These are phyloP conservation scores for Escallonia herrerae DNA, from an alignment of 129 eudicot species.

Conservation along the genomic window DNA sequence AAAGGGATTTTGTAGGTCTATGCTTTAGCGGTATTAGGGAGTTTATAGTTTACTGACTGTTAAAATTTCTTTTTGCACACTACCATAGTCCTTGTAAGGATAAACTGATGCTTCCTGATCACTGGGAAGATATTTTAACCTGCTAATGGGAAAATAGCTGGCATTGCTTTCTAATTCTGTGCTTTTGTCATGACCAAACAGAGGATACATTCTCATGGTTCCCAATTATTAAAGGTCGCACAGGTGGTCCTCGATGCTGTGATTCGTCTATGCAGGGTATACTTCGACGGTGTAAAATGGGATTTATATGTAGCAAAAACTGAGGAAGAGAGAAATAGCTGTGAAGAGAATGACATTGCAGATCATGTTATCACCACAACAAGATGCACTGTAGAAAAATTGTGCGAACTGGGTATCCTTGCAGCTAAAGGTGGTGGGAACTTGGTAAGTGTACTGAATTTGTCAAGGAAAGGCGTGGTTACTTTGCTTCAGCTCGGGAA, in stretches of 20 bases:
- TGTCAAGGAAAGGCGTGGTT: slow-evolving; percentile 98
- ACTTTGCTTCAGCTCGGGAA: slow-evolving; percentile 75
- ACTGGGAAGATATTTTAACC: neutral
- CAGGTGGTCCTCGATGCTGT: slow-evolving; percentile 61
- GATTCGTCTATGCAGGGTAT: slow-evolving; percentile 60
- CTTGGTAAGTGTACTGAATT: slow-evolving; percentile 62
- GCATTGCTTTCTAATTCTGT: slow-evolving; percentile 15
- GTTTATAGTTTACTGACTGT: no score
- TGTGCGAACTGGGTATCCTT: slow-evolving; percentile 69
- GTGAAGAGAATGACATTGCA: slow-evolving; percentile 22
- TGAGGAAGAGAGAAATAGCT: slow-evolving; percentile 18
- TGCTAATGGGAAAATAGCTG: neutral
- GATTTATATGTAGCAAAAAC: slow-evolving; percentile 30
- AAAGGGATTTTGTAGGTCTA: no score
- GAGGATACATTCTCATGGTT: slow-evolving; percentile 42
- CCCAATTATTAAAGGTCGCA: slow-evolving; percentile 59
- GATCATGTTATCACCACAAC: slow-evolving; percentile 42
- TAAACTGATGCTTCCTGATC: neutral
- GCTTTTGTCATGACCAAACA: slow-evolving; percentile 22
- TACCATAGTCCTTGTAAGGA: neutral
- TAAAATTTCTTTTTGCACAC: neutral
- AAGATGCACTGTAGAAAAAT: slow-evolving; percentile 45
- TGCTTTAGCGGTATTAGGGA: no score
- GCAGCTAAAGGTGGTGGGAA: slow-evolving; percentile 90
- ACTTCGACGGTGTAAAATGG: slow-evolving; percentile 46